Evolutionary conservation across 768 basidiomycete genomes (phyloP), one percentile per base, ranked within the genome.

Genomic region (Pleurotus djamor): DNA sequence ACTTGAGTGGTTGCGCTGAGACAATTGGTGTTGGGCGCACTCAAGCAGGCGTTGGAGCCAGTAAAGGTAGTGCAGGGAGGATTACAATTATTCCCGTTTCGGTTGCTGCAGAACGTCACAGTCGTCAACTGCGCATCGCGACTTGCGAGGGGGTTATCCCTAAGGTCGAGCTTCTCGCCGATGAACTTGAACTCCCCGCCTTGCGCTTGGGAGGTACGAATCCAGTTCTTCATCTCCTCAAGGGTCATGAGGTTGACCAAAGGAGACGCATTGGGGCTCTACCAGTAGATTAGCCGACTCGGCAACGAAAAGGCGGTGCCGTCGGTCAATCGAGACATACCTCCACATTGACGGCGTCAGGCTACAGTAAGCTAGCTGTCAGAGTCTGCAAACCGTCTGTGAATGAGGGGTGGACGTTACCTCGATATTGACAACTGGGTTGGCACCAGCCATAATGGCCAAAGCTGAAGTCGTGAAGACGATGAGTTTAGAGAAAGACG

Each of bases 181-280:
- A 55, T 55, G 37, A 55, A 55, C 37, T 17, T 55, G 16, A 55
- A 55, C 7, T 55, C 52, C 10, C 52, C 52, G 21, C 21, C 21
- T 28, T 28, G 2, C 1, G 21, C 21, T 37, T 55, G 21, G n/a
- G 52, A 41, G 5, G 21, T 38, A 4, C 37, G 52, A 21, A 55
- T 55, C 52, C 52, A 55, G 28, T 55, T 41, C n/a, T 41, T 14
- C 1, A 55, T 8, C 28, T 55, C 52, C 6, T 43, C 35, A 13
- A 1, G 14, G 28, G 1, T 55, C 16, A 55, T 55, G 52, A 41
- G 2, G 2, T 41, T 41, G 38, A 55, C 28, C 35, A 38, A 16
- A 38, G 38, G 36, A 37, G 52, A 13, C 43, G 28, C 13, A 1
- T 13, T 28, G 34, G 21, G 21, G 32, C 4, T 28, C 52, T 55